phyloP scores from a whole-genome alignment of 1,284 basidiomycete genomes.

The Cystobasidiaceae sp. region DNA sequence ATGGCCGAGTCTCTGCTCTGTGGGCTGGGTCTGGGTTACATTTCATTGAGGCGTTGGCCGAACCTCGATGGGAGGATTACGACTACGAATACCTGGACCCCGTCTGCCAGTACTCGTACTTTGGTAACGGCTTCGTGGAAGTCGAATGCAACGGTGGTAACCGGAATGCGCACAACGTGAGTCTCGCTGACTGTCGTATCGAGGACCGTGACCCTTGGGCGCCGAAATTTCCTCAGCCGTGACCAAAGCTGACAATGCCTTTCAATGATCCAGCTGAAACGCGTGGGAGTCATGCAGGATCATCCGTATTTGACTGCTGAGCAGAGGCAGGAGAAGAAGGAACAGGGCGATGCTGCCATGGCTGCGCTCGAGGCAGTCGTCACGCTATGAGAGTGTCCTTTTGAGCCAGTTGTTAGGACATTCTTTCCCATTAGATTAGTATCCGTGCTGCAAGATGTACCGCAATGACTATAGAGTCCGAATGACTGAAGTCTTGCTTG shows the following conservation, averaged over 20 bases:
- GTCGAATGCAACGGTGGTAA: not conserved
- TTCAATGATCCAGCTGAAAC: not conserved
- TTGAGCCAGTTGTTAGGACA: too few species aligned
- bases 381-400: too few species aligned
- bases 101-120: not conserved
- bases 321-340: conserved; percentile 15
- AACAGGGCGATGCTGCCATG: not conserved
- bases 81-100: conserved; percentile 2
- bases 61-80: conserved; percentile 11
- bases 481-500: too few species aligned
- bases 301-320: conserved; percentile 9
- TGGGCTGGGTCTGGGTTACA: conserved; percentile 12
- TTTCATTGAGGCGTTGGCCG: conserved; percentile 6
- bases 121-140: not conserved
- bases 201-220: too few species aligned
- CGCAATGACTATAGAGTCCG: too few species aligned
- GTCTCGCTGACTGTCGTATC: not conserved
- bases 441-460: too few species aligned
- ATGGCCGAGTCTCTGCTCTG: conserved; percentile 4
- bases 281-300: conserved; percentile 18
- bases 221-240: not conserved
- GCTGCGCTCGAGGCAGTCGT: too few species aligned
- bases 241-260: not conserved
- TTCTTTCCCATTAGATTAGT: too few species aligned
- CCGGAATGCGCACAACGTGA: conserved; percentile 15